Evolutionary conservation across 345 rosid species (phyloP).

Genomic region (Linum trigynum): DNA sequence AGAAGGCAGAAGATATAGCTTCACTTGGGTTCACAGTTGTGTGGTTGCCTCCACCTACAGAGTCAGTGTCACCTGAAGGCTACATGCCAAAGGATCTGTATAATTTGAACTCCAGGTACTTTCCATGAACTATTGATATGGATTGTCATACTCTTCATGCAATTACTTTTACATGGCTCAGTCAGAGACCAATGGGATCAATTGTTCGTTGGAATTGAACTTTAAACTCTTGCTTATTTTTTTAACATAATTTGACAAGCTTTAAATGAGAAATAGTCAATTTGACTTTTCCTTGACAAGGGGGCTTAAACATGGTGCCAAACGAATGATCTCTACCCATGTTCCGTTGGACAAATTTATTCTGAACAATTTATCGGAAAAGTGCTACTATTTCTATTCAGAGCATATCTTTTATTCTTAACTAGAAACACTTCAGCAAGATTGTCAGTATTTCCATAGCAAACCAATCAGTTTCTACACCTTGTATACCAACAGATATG

Average conservation of each 20-base stretch:
- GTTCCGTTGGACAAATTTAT: too few relatives aligned
- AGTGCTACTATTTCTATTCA: not conserved
- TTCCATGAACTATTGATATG: conserved; percentile 34
- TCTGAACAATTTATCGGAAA: not conserved
- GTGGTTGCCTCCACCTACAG: conserved; percentile 48
- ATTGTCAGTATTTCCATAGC: not conserved
- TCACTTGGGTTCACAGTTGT: conserved; percentile 33
- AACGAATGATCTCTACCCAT: too few relatives aligned
- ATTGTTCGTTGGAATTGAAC: not conserved
- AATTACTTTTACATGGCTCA: too few relatives aligned
- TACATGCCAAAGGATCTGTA: conserved; percentile 52
- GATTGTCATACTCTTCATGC: not conserved
- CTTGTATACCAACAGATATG: not conserved
- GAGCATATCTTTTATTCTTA: not conserved
- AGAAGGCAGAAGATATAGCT: conserved; percentile 42
- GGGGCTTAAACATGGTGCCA: too few relatives aligned
- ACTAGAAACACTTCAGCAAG: too few relatives aligned
- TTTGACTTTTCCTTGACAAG: too few relatives aligned
- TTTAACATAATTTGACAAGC: not conserved
- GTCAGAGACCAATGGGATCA: too few relatives aligned
- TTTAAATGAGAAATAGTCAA: not conserved
- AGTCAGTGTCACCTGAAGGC: conserved; percentile 50
- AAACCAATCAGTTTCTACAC: not conserved
- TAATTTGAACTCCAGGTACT: conserved; percentile 43
- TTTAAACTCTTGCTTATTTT: not conserved